Conservation (phyloP, 148 eudicot genomes). For the Tetragonia tetragonoides region DNA sequence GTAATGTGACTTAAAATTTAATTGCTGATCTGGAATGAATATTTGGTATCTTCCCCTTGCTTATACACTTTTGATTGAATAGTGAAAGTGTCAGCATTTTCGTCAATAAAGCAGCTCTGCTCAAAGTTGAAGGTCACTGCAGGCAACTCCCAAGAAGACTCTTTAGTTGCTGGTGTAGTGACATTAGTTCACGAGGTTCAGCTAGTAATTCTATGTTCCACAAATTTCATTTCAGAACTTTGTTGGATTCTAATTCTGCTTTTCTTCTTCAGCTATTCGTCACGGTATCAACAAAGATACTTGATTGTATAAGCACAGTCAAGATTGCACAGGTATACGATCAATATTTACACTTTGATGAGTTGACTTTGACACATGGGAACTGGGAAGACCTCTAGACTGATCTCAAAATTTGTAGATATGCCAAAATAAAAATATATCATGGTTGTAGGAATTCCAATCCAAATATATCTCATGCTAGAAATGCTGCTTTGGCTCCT, state of each 20-base stretch:
- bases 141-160: constrained; percentile 34
- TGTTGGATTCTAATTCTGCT: constrained; percentile 13
- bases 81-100: constrained; percentile 80
- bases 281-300: constrained; percentile 51
- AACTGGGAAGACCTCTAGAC: background rate
- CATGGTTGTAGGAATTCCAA: too few relatives aligned
- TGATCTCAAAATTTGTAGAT: background rate
- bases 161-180: constrained; percentile 31
- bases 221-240: background rate
- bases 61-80: constrained; percentile 30
- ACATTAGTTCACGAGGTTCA: constrained; percentile 68
- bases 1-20: constrained; percentile 32
- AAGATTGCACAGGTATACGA: constrained; percentile 78
- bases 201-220: constrained; percentile 1
- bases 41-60: background rate
- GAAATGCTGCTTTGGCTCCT: background rate
- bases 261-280: constrained; percentile 53
- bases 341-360: background rate
- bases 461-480: too few relatives aligned
- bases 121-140: constrained; percentile 46
- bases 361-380: background rate
- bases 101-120: constrained; percentile 65
- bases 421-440: background rate
- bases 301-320: constrained; percentile 57
- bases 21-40: background rate